Evolutionary conservation across 73 alveolate genomes (phyloP).

Genomic region (Uronychia setigera): DNA sequence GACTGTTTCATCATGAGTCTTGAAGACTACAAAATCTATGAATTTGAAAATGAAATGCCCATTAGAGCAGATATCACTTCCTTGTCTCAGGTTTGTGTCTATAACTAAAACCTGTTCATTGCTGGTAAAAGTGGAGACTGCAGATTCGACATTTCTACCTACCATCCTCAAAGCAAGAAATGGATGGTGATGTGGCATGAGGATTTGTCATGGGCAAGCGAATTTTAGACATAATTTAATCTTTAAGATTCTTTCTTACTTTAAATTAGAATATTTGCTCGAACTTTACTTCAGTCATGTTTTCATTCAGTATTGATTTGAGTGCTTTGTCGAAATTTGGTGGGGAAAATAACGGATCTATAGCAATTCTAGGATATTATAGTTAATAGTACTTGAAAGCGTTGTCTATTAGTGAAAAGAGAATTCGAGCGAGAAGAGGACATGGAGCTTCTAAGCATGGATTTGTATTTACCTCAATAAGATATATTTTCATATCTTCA

Average conservation of each 20-base stretch:
- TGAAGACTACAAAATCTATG: background rate
- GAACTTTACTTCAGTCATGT: background rate
- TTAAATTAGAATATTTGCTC: background rate
- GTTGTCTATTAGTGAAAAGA: background rate
- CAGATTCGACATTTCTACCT: background rate
- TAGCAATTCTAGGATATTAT: background rate
- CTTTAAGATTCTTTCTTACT: background rate
- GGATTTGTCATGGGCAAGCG: background rate
- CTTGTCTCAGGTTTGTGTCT: background rate
- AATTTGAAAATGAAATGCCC: slow-evolving; percentile 9
- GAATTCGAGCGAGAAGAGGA: background rate
- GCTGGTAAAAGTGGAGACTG: background rate
- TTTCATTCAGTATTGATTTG: background rate
- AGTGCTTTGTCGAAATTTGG: background rate
- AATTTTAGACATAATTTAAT: background rate
- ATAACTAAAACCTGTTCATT: background rate
- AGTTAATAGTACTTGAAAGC: background rate
- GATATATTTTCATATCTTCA: background rate
- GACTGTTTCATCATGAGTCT: slow-evolving; percentile 4
- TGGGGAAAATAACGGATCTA: background rate
- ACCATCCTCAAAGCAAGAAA: background rate
- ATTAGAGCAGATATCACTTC: background rate
- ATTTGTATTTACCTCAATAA: background rate
- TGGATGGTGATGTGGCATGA: slow-evolving; percentile 4
- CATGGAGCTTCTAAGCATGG: background rate